These are phyloP conservation scores for Chlorella vulgaris DNA, from an alignment of 139 green algal species.

Conservation along the genomic window DNA sequence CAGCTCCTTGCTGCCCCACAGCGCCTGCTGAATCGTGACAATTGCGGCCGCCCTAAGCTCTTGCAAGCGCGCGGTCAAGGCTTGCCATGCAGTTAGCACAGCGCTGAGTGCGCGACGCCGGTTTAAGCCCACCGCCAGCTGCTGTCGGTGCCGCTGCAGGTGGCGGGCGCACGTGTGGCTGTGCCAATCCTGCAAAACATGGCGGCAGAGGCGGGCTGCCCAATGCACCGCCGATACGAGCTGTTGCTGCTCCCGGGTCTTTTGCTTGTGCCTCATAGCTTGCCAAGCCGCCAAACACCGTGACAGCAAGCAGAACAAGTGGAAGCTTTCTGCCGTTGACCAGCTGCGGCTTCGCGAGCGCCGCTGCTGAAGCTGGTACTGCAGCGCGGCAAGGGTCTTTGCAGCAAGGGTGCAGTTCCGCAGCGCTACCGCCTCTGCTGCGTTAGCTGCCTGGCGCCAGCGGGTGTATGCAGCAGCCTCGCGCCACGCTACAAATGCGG, in stretches of 20 bases:
- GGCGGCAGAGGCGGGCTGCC: not conserved
- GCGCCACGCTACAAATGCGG: too few species aligned
- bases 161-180: not conserved
- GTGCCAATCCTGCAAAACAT: not conserved
- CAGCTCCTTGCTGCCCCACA: constrained; percentile 1
- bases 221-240: constrained; percentile 8
- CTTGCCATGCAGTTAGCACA: not conserved
- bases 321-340: constrained; percentile 1
- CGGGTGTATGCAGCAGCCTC: not conserved
- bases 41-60: not conserved
- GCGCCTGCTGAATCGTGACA: not conserved
- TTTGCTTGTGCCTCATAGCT: too few species aligned
- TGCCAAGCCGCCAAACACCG: too few species aligned
- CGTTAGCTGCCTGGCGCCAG: not conserved
- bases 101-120: not conserved
- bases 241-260: too few species aligned
- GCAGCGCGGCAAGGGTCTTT: not conserved
- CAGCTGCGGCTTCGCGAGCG: not conserved
- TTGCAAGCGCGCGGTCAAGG: not conserved
- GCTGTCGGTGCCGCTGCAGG: not conserved
- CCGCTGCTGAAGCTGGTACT: not conserved
- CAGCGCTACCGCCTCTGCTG: not conserved
- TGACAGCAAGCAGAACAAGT: too few species aligned
- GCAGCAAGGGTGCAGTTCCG: not conserved
- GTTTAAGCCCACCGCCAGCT: not conserved